Conservation (phyloP, 2,329 filamentous ascomycete species). For the Aureobasidium sp. region DNA sequence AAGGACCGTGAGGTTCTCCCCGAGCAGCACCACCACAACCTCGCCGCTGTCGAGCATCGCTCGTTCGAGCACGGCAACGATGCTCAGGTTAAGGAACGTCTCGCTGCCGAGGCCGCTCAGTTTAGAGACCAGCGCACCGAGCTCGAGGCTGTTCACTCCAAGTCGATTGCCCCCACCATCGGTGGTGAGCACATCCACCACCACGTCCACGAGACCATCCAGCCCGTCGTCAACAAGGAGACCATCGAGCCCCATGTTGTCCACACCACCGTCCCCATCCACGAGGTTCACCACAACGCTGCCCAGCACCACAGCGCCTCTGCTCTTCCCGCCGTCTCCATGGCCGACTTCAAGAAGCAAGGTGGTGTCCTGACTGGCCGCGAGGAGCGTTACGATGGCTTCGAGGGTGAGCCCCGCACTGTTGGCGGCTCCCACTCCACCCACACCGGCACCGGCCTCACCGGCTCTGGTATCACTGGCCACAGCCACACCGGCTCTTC, state of each 20-base stretch:
- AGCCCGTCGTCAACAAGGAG: slow-evolving; percentile 64
- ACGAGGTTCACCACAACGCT: slow-evolving; percentile 63
- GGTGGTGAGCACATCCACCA: slow-evolving; percentile 59
- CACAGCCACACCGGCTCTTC: background rate
- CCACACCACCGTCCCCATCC: slow-evolving; percentile 65
- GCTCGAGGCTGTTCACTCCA: slow-evolving; percentile 44
- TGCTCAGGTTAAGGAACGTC: slow-evolving; percentile 38
- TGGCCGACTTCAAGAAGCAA: slow-evolving; percentile 56
- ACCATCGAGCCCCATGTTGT: slow-evolving; percentile 59
- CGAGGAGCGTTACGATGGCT: slow-evolving; percentile 52
- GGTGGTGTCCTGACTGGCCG: slow-evolving; percentile 50
- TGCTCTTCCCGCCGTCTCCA: slow-evolving; percentile 55
- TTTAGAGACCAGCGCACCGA: slow-evolving; percentile 47
- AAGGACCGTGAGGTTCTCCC: slow-evolving; percentile 42
- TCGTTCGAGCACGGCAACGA: slow-evolving; percentile 56
- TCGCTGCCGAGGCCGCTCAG: slow-evolving; percentile 48
- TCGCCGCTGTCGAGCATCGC: slow-evolving; percentile 53
- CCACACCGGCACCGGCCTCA: slow-evolving; percentile 13
- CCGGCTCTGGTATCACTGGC: slow-evolving; percentile 11
- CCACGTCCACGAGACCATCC: slow-evolving; percentile 61
- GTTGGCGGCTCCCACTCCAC: slow-evolving; percentile 29
- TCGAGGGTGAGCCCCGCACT: slow-evolving; percentile 54
- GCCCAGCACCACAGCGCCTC: slow-evolving; percentile 60
- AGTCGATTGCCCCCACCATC: slow-evolving; percentile 42
- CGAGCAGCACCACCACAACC: slow-evolving; percentile 57